Base-by-base conservation (phyloP, 2,329 filamentous ascomycete species). In the Alternaria sp. region DNA sequence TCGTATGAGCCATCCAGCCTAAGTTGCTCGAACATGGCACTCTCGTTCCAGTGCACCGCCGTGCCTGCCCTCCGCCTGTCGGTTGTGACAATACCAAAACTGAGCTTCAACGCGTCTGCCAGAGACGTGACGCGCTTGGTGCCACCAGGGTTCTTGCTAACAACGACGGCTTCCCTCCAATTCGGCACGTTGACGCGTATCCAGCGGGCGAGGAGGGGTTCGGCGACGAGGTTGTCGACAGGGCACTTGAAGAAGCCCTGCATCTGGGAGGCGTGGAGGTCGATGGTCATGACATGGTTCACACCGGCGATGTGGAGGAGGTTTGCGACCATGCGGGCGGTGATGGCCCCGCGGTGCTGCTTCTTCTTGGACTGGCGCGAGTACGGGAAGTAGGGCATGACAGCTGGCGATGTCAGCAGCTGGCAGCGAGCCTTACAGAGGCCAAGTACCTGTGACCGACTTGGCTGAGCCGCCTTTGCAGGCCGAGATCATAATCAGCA, bases 321-420 rank as follows among this genome's bases (percentile, higher is more conserved):
- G 80, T 99, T 99, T 65, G 96, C 95, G 57, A 99, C 88, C 94
- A 99, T 97, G 71, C 95, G 90, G 59, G 96, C 96, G 9, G 96
- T 97, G 77, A 99, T 98, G 63, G 96, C 94, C 55, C 96, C 96
- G 69, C 96, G 89, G 78, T 98, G 95, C 60, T 93, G 94, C 84
- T 99, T 99, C 87, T 98, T 98, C 86, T 99, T 99, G 62, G 95
- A 98, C 82, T 99, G 96, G 66, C 96, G 93, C 72, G 94, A 97
- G 84, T 99, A 99, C n/a, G 96, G 96, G 77, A 98, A 99, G 83
- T 98, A 98, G 12, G 93, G 93, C 75, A 96, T 88, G 68, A 96
- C 92, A 70, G 93, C 93, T 95, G 76, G 47, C 21, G 37, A 28
- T 33, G 64, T 72, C 45, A 75, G 71, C 45, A 60, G 33, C 30